Base-by-base conservation (phyloP, 202 grass and related monocot species). In the Schoenoplectus triqueter region DNA sequence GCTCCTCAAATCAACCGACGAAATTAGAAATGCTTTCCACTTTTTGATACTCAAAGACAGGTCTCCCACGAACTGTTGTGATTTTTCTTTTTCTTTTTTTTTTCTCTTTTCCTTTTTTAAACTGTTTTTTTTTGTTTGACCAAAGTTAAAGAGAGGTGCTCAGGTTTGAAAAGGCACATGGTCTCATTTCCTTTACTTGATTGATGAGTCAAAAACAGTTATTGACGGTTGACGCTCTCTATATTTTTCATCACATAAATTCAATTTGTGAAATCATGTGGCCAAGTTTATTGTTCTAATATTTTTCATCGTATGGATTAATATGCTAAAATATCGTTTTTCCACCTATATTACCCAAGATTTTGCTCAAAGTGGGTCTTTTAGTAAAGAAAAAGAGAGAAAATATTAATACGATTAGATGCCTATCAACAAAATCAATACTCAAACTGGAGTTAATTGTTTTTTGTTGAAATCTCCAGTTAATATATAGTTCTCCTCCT, bases 71-170 rank as follows among this genome's bases (percentile, higher is more conserved):
- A 78, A 59, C 74, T 78, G 5, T 78, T 17, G 7, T 54, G 51
- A 60, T 78, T 13, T 56, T 13, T 41, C 47, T 51, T 31, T 31
- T 31, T 74, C 19, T 47, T 2, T 71, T 68, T 62, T 17, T 62
- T 6, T 6, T 31, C 31, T 31, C 31, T 31, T 31, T 31, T 47
- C 44, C 3, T 18, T 48, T 40, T 57, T 57, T 75, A 14, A 54
- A 55, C 72, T 31, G 31, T 57, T 68, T 73, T 52, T 46, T 56
- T 10, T 76, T 76, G 51, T 76, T 76, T 76, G 73, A 76, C 73
- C 73, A 55, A 56, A 56, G n/a, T 47, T 71, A 17, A 71, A 71
- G 13, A 71, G 68, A 9, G n/a, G 4, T 47, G 46, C 46, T 48
- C 2, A 50, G 69, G 68, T 44, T 70, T 19, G 22, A 77, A n/a